Conservation (phyloP, 192 early-diverging fungal species). For the Umbelopsis vinacea region DNA sequence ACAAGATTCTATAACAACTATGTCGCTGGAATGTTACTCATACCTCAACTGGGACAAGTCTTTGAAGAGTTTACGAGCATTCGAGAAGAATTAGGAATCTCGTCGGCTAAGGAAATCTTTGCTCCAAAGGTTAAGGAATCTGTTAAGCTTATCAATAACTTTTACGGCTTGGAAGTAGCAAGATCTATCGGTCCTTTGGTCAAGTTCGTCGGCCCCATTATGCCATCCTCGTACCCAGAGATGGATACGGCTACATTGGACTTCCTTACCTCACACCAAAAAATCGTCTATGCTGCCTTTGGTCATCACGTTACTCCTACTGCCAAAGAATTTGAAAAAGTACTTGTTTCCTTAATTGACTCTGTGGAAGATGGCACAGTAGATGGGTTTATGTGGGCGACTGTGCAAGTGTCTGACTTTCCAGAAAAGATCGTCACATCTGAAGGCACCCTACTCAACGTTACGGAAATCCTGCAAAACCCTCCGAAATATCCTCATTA, state of each 20-base stretch:
- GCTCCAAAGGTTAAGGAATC: constrained; percentile 18
- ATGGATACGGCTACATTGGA: neutral
- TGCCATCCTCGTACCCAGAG: constrained; percentile 26
- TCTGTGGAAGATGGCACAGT: constrained; percentile 27
- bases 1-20: constrained; percentile 10
- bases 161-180: constrained; percentile 31
- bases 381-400: constrained; percentile 44
- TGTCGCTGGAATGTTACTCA: neutral
- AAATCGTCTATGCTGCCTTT: constrained; percentile 39
- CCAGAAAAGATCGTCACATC: neutral
- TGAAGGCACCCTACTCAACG: neutral
- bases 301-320: constrained; percentile 27
- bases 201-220: constrained; percentile 40
- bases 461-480: constrained; percentile 1
- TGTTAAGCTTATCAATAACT: constrained; percentile 35
- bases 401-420: neutral
- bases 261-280: constrained; percentile 28
- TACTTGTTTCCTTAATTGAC: constrained; percentile 34
- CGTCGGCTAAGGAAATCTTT: neutral
- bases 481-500: neutral
- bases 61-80: constrained; percentile 2
- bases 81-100: neutral
- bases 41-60: neutral
- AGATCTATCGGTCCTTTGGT: constrained; percentile 30
- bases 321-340: constrained; percentile 4